phyloP scores from a whole-genome alignment of 345 rosid species.

The Eucalyptus pumila region DNA sequence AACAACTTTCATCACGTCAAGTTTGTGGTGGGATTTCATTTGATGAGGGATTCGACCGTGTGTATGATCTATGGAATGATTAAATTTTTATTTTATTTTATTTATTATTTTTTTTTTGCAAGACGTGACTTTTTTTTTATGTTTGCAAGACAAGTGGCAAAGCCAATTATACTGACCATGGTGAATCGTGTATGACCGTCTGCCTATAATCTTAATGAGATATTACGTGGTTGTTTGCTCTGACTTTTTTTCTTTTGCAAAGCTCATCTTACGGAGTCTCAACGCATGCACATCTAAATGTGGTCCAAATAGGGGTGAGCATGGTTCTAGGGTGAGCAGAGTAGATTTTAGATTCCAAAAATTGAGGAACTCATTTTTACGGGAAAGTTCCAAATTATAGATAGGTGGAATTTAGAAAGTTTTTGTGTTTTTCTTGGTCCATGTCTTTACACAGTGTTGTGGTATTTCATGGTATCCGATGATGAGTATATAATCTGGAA shows the following conservation, averaged over 20 bases:
- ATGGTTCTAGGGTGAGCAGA: accelerated
- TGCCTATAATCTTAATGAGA: background rate
- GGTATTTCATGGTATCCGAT: accelerated
- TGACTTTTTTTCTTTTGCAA: background rate
- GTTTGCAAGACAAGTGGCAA: background rate
- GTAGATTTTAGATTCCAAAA: no score
- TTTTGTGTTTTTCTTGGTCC: accelerated
- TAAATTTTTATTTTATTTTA: background rate
- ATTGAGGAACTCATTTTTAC: no score
- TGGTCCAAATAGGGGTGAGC: background rate
- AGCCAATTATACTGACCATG: background rate
- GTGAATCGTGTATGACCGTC: background rate
- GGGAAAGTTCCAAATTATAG: no score
- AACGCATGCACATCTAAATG: background rate
- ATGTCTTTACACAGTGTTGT: accelerated
- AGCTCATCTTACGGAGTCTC: background rate
- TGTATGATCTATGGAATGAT: background rate
- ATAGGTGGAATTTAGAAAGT: no score
- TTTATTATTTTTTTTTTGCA: background rate
- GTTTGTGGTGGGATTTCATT: background rate
- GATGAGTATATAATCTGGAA: no score
- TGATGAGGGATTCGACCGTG: background rate
- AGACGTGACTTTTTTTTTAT: background rate
- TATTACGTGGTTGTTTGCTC: background rate
- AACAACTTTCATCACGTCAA: background rate